Evolutionary conservation across 73 alveolate genomes (phyloP).

Genomic region (Paramecium sexaurelia): DNA sequence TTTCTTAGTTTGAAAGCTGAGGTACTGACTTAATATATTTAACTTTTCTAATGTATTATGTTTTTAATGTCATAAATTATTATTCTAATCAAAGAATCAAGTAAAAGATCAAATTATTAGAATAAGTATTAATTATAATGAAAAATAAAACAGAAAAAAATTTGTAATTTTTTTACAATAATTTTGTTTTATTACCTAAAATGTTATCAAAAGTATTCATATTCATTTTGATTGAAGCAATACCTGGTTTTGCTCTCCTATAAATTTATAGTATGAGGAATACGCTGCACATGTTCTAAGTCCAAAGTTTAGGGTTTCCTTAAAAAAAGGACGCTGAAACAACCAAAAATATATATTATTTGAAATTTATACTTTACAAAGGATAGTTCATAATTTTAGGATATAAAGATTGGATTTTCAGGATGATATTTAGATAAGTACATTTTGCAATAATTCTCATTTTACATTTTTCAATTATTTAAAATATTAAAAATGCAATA

Average conservation of each 20-base stretch:
- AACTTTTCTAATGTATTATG: too few relatives aligned
- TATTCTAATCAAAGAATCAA: too few relatives aligned
- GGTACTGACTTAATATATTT: too few relatives aligned
- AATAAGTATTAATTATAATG: too few relatives aligned
- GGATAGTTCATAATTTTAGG: slow-evolving; percentile 74
- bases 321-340: slow-evolving; percentile 68
- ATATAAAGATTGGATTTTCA: slow-evolving; percentile 80
- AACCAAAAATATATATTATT: slow-evolving; percentile 31
- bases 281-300: slow-evolving; percentile 76
- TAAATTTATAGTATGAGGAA: not conserved
- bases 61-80: too few relatives aligned
- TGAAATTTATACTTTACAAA: slow-evolving; percentile 76
- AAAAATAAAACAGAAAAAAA: too few relatives aligned
- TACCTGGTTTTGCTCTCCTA: slow-evolving; percentile 84
- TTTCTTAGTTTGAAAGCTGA: too few relatives aligned
- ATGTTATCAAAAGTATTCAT: too few relatives aligned
- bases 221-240: too few relatives aligned
- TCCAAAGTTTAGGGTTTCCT: slow-evolving; percentile 77
- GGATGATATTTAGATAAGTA: slow-evolving; percentile 80
- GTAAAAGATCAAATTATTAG: too few relatives aligned
- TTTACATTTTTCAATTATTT: not conserved
- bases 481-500: not conserved
- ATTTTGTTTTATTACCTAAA: too few relatives aligned
- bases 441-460: slow-evolving; percentile 85
- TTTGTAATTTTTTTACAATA: too few relatives aligned